Evolutionary conservation across 83 land plant genomes (phyloP).

Genomic region (Picea engelmannii): DNA sequence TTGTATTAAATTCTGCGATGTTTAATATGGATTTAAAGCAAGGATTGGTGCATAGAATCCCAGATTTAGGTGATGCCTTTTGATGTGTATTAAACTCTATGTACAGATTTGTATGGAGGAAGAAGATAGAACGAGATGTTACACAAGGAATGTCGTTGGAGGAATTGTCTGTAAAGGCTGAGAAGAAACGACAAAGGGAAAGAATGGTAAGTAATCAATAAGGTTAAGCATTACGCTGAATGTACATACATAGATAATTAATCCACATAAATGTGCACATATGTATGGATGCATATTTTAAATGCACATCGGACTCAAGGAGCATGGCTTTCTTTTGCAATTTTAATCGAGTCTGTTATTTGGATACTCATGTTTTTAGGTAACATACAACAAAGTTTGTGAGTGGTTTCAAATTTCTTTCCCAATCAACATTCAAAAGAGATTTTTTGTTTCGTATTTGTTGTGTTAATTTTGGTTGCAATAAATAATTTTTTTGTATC

Average conservation of each 20-base stretch:
- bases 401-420: no score
- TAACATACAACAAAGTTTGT: no score
- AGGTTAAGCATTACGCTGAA: not conserved
- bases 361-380: no score
- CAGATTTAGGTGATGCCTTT: not conserved
- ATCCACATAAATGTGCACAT: not conserved
- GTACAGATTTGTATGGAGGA: constrained; percentile 93
- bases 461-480: no score
- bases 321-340: not conserved
- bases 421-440: no score
- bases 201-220: constrained; percentile 67
- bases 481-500: no score
- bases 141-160: constrained; percentile 61
- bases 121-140: constrained; percentile 95
- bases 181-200: constrained; percentile 84
- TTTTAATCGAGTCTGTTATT: not conserved
- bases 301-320: not conserved
- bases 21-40: not conserved
- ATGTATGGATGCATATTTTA: not conserved
- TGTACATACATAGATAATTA: no score
- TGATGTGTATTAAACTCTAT: not conserved
- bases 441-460: no score
- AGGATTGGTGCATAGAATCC: not conserved
- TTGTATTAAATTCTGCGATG: not conserved
- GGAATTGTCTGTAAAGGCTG: constrained; percentile 74